Evolutionary conservation across 345 rosid species (phyloP), one percentile per base, ranked within the genome.

Genomic region (Toxicodendron radicans): DNA sequence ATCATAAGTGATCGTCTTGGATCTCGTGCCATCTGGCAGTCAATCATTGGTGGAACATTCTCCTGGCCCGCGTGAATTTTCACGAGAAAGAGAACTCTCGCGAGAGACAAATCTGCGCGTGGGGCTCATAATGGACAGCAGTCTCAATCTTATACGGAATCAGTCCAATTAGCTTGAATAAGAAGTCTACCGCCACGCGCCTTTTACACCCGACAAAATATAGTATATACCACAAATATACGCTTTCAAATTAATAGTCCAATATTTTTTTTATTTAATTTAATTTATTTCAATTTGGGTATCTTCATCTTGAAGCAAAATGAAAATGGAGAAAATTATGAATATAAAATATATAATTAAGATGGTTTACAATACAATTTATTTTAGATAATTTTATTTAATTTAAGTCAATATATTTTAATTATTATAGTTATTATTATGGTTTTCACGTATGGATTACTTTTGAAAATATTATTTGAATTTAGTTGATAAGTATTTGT

Each of bases 11-110:
- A 66, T 24, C 13, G 35, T 7, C 16, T 66, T 14, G 23, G 70
- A 49, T 48, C 70, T 48, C 10, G 24, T 33, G 66, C 48, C 24
- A 62, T 33, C 48, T 62, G 66, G 46, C 66, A 18, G 0, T 17
- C 46, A 9, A 9, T 62, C 17, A 62, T 33, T 62, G 46, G 66
- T 3, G 3, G 5, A 4, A 5, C n/a, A 17, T 0, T 61, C 23
- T n/a, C 10, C 66, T 18, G 66, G 66, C 66, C 30, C 30, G 8
- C 32, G 67, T 63, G 67, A 62, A n/a, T 14, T 38, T 63, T 38
- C 67, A 48, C 58, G 58, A 48, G 70, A 49, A 66, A 49, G n/a
- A 24, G 14, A 62, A 35, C 41, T 21, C 35, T 45, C 45, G n/a
- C 43, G 1, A 51, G 18, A 12, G n/a, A 51, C 54, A 51, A 51